Evolutionary conservation across 2,329 filamentous ascomycete genomes (phyloP), one percentile per base, ranked within the genome.

Genomic region (Botrytis squamosa): DNA sequence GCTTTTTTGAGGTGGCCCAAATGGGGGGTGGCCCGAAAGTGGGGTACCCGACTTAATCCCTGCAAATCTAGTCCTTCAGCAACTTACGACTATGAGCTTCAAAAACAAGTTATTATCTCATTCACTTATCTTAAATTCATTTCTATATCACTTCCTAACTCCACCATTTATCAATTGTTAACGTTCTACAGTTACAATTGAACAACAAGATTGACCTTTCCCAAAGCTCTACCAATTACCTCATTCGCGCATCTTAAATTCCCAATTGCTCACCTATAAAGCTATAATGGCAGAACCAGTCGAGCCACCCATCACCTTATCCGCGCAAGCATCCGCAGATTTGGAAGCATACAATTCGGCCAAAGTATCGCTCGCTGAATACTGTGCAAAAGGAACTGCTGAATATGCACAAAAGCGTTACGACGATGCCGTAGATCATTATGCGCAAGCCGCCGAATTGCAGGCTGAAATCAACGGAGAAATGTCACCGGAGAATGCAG

Each of bases 391-490:
- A 81, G 96, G 93, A 59, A 91, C 93, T 33, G 90, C 94, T 29
- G 90, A 97, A 79, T 98, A 97, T 84, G 91, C 92, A 36, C 91
- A 95, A 81, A 97, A 95, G 85, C 93, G 97, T 82, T 97, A 94
- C 83, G 89, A 92, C 71, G 91, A 91, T 67, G 94, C 96, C 16
- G 90, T 94, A 73, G 95, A 98, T 80, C 86, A 95, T 76, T 98
- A 95, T 84, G 95, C 94, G 62, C 89, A 91, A 80, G 96, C 96
- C 46, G 93, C 93, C 73, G 93, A 97, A 82, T 88, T 98, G 75
- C 96, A 99, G 84, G 93, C 93, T 74, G 90, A 93, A 82, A 86
- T 98, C 82, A 96, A 98, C 82, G 96, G 95, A 82, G 96, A 98
- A 84, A 93, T 97, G 87, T 90, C 90, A 25, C 90, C 93, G 6